Base-by-base conservation (phyloP, 768 basidiomycete species). In the Tremella mesenterica region DNA sequence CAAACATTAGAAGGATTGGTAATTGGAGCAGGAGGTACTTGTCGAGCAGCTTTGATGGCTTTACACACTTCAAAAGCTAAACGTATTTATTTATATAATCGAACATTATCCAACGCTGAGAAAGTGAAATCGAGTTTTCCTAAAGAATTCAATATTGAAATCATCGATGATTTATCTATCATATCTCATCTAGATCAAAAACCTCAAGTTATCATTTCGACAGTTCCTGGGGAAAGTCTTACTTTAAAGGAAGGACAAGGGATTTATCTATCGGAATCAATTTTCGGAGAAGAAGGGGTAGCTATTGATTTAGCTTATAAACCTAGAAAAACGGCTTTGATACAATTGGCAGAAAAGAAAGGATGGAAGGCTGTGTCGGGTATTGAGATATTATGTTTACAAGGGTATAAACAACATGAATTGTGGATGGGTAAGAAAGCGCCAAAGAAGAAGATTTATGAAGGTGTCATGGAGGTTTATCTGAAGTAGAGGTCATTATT, bases 271-370 rank as follows among this genome's bases (percentile, higher is more conserved):
- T 52, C 60, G 7, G 74, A 33, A 23, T 23, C 30, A 12, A 66
- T 95, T 20, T 85, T 89, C 59, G 79, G 80, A 5, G 76, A 78
- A n/a, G 85, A 84, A 1, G 85, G 85, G 1, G 80, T 86, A 2
- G 84, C 91, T 10, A 79, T 97, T 10, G 95, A 99, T 63, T 86
- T 95, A 85, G 90, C 92, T 18, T 97, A 96, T 72, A 84, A 84
- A 61, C 95, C 92, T 0, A 81, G 84, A 2, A 79, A 82, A 61
- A 97, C 93, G 13, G 84, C 91, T 0, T 72, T 99, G 50, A 74
- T 96, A 23, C 68, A 71, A 48, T 73, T 93, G 13, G 91, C 88
- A 3, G 77, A 59, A 12, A 46, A 52, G 16, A 57, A 56, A 16
- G 56, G 57, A 27, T 73, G 71, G 71, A 63, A 57, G 21, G 54